phyloP scores from a whole-genome alignment of 345 rosid genomes.

The Arabidopsis arenosa region DNA sequence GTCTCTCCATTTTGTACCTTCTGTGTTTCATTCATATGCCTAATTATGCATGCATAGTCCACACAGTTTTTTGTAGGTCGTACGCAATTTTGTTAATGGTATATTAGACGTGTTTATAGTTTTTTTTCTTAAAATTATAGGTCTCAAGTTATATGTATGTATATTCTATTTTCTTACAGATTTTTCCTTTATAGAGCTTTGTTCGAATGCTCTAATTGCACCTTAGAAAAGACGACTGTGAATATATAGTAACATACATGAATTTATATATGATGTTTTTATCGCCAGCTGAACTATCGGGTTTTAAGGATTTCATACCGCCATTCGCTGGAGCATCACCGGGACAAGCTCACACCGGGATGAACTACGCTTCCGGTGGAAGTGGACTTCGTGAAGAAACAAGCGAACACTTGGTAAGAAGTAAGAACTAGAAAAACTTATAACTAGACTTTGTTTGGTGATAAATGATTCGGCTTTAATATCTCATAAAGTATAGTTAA shows the following conservation, averaged over 20 bases:
- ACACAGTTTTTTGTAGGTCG: background rate
- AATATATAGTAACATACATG: too few relatives aligned
- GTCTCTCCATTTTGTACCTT: background rate
- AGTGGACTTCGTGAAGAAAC: slow-evolving; percentile 42
- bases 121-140: too few relatives aligned
- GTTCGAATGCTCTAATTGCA: too few relatives aligned
- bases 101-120: background rate
- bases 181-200: too few relatives aligned
- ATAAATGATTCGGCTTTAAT: background rate
- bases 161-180: too few relatives aligned
- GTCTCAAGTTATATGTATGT: background rate
- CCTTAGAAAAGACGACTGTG: too few relatives aligned
- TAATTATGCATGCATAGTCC: background rate
- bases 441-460: background rate
- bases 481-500: background rate
- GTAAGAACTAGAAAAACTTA: slow-evolving; percentile 24
- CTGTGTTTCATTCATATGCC: background rate
- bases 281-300: slow-evolving; percentile 49
- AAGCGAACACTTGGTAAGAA: slow-evolving; percentile 40
- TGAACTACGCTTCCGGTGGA: slow-evolving; percentile 53
- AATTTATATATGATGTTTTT: background rate
- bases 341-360: slow-evolving; percentile 47
- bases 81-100: background rate
- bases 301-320: slow-evolving; percentile 54
- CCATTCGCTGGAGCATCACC: slow-evolving; percentile 42